Conservation (phyloP, 2,329 filamentous ascomycete species). For the Gyromitra esculenta region DNA sequence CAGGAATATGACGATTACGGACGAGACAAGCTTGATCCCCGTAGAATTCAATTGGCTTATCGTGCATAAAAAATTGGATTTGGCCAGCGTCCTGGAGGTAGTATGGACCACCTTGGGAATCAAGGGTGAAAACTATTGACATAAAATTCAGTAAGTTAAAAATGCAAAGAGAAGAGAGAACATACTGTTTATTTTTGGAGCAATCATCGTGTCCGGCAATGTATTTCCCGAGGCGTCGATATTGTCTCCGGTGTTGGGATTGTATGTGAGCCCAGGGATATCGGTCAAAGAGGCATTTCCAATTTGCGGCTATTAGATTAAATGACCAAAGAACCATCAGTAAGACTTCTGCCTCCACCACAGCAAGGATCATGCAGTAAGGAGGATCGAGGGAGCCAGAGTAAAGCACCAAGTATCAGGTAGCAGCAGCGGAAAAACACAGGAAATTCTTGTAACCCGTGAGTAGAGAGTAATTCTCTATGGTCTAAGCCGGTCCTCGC, state of each 20-base stretch:
- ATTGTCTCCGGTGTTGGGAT: background rate
- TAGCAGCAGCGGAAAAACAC: background rate
- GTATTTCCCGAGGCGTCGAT: background rate
- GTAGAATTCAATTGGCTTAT: slow-evolving; percentile 50
- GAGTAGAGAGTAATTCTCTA: slow-evolving; percentile 10
- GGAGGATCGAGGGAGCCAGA: background rate
- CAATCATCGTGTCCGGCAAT: slow-evolving; percentile 6
- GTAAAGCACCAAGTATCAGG: background rate
- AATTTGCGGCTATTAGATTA: slow-evolving; percentile 8
- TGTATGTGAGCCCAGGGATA: background rate
- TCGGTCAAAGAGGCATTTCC: background rate
- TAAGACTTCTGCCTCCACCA: slow-evolving; percentile 23
- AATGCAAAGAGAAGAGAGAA: background rate
- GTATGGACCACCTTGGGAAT: slow-evolving; percentile 15
- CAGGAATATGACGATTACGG: slow-evolving; percentile 41
- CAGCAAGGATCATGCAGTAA: background rate
- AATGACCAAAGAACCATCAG: background rate
- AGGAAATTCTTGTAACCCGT: background rate
- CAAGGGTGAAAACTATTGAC: slow-evolving; percentile 14
- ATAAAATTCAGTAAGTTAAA: slow-evolving; percentile 3
- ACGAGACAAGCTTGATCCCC: slow-evolving; percentile 46
- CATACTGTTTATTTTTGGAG: slow-evolving; percentile 37
- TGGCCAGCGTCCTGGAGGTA: slow-evolving; percentile 39
- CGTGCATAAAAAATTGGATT: slow-evolving; percentile 47
- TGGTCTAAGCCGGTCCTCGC: slow-evolving; percentile 6